These are phyloP conservation scores for Stemphylium beticola DNA, from an alignment of 2,329 filamentous ascomycete genomes.

Conservation along the genomic window DNA sequence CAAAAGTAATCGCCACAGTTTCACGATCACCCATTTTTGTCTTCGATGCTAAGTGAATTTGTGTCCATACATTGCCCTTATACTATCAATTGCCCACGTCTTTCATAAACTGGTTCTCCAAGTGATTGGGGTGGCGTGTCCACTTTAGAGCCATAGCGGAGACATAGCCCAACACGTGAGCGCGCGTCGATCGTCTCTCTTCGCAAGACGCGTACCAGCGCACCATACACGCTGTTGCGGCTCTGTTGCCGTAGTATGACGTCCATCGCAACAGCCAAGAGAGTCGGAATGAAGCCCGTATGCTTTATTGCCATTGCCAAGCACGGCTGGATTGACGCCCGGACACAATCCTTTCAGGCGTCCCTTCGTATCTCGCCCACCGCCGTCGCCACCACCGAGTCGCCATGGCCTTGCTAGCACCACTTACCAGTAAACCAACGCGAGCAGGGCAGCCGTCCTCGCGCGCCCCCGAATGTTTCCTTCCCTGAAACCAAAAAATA, in stretches of 20 bases:
- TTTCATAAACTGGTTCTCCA: too few relatives aligned
- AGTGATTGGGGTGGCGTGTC: background rate
- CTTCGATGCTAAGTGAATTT: background rate
- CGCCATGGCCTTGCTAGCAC: background rate
- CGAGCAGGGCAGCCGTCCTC: background rate
- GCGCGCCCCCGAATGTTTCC: background rate
- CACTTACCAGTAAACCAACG: background rate
- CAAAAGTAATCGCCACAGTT: background rate
- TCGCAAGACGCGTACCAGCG: background rate
- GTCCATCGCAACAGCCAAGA: background rate
- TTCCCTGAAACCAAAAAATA: too few relatives aligned
- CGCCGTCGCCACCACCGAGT: background rate
- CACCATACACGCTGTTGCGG: background rate
- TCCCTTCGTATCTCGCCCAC: background rate
- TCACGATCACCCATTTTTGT: background rate
- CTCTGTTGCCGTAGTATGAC: background rate
- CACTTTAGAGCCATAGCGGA: background rate
- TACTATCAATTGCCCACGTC: too few relatives aligned
- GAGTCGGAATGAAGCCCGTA: background rate
- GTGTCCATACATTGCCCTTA: too few relatives aligned
- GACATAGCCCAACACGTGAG: background rate
- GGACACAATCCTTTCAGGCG: constrained; percentile 2
- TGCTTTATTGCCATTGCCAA: background rate
- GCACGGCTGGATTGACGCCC: background rate
- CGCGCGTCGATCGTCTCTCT: background rate